Percentiles rank a stretch among this genome's conserved stretches.
Evolutionary conservation across 306 rosid species (phyloP).

Genomic region (Glycine tomentella): DNA sequence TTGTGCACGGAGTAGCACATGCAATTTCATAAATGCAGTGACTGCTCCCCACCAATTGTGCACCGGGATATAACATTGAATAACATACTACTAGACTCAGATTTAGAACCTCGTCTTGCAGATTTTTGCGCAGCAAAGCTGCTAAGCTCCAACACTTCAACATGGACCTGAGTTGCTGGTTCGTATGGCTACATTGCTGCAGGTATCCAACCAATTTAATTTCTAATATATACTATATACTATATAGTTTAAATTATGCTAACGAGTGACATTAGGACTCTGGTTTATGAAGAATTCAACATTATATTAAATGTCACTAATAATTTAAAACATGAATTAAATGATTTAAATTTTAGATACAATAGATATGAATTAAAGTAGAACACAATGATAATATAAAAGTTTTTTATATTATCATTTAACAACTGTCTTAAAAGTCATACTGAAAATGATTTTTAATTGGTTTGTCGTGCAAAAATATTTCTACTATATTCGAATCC

Average conservation of each 20-base stretch:
- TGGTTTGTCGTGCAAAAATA: too few relatives aligned
- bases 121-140: conserved; percentile 78
- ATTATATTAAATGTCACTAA: background rate
- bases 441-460: too few relatives aligned
- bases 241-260: background rate
- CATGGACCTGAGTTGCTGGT: conserved; percentile 72
- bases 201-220: conserved; percentile 48
- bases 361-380: too few relatives aligned
- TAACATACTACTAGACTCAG: conserved; percentile 63
- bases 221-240: background rate
- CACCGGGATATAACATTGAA: conserved; percentile 71
- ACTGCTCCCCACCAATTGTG: conserved; percentile 67
- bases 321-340: background rate
- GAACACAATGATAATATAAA: too few relatives aligned
- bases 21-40: conserved; percentile 71
- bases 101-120: conserved; percentile 66
- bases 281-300: background rate
- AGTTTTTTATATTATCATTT: too few relatives aligned
- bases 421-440: too few relatives aligned
- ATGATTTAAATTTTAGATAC: too few relatives aligned
- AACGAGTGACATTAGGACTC: background rate
- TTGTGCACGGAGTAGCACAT: conserved; percentile 70
- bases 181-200: conserved; percentile 91
- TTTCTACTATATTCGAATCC: too few relatives aligned
- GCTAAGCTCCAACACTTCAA: conserved; percentile 53